Evolutionary conservation across 1,139 yeast genomes (phyloP).

Genomic region (Protomyces inouyei): DNA sequence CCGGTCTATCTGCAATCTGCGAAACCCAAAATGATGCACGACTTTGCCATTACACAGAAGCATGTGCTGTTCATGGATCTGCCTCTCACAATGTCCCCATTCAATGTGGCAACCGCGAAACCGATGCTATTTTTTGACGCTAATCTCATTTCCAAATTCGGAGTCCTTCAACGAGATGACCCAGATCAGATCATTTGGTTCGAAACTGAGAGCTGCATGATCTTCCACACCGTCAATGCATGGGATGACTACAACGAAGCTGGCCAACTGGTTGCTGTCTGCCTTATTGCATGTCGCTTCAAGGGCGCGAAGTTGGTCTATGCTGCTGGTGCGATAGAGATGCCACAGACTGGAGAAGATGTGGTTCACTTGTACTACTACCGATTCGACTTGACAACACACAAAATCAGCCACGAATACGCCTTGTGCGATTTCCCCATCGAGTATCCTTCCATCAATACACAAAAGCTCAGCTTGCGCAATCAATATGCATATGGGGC

Average conservation of each 20-base stretch:
- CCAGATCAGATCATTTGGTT: conserved; percentile 10
- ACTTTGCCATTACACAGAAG: conserved; percentile 24
- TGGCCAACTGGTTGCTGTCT: conserved; percentile 17
- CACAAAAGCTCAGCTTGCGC: conserved; percentile 12
- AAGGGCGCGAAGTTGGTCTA: conserved; percentile 26
- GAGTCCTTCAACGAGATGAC: conserved; percentile 14
- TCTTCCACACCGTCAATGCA: conserved; percentile 26
- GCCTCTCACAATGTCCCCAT: conserved; percentile 27
- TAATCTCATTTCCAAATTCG: conserved; percentile 11
- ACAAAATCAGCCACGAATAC: conserved; percentile 14
- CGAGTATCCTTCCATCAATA: conserved; percentile 28
- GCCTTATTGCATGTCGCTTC: conserved; percentile 23
- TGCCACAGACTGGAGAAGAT: conserved; percentile 12
- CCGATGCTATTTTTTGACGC: conserved; percentile 24
- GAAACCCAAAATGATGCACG: conserved; percentile 27
- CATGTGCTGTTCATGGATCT: conserved; percentile 16
- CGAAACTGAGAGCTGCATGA: conserved; percentile 25
- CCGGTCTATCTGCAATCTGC: conserved; percentile 18
- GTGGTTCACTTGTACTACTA: conserved; percentile 27
- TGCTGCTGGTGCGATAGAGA: conserved; percentile 26
- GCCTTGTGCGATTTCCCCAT: conserved; percentile 26
- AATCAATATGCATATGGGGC: conserved; percentile 23
- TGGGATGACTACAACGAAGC: conserved; percentile 23
- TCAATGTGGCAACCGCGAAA: conserved; percentile 19
- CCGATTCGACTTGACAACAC: conserved; percentile 21